These are phyloP conservation scores for Erysimum cheiranthoides DNA, from an alignment of 345 rosid genomes.

Conservation along the genomic window DNA sequence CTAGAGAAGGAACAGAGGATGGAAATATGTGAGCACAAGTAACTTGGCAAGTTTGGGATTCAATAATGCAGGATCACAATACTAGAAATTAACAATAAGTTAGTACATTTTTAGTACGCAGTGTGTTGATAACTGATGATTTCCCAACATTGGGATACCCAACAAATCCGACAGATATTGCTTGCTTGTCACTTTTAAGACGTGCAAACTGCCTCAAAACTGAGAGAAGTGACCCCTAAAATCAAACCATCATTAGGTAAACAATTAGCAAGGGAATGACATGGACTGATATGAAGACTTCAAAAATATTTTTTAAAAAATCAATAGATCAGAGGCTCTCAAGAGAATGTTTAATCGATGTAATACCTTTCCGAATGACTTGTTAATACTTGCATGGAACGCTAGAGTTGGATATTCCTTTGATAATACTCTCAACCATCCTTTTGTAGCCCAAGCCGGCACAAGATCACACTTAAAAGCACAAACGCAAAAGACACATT, in stretches of 20 bases:
- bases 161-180: constrained; percentile 91
- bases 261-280: constrained; percentile 5
- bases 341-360: neutral
- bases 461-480: constrained; percentile 81
- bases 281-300: neutral
- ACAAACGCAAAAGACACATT: neutral
- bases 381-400: constrained; percentile 92
- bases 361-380: constrained; percentile 92
- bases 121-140: constrained; percentile 93
- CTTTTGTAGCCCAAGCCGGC: constrained; percentile 97
- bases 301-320: neutral
- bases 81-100: neutral
- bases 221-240: constrained; percentile 90
- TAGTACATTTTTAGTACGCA: constrained; percentile 87
- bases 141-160: constrained; percentile 99
- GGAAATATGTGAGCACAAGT: neutral
- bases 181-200: constrained; percentile 92
- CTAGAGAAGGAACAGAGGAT: constrained; percentile 43
- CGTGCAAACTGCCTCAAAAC: constrained; percentile 92
- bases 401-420: constrained; percentile 95
- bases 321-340: neutral
- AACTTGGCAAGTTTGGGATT: neutral
- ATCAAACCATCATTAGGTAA: constrained; percentile 29
- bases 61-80: neutral
- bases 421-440: constrained; percentile 87